A percentile compares a stretch with the other conserved stretches of the same genome.
Conservation (phyloP, 192 early-diverging fungal species). For the Rhizophagus clarus region DNA sequence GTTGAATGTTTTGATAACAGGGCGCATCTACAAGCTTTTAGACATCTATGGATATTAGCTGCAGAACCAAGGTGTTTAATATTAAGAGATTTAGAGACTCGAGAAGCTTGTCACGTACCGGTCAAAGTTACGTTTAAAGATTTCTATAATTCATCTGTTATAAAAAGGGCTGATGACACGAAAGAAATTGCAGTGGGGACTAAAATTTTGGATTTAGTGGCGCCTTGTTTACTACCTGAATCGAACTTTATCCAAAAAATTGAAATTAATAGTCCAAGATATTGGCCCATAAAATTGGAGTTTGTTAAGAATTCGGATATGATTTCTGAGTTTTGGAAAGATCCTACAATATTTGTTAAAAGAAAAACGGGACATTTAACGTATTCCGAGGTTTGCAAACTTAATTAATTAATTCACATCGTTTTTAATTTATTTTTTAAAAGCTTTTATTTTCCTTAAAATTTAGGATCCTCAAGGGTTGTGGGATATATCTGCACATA, state of each 20-base stretch:
- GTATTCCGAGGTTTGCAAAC: conserved; percentile 38
- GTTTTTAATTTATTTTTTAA: neutral
- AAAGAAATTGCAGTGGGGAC: neutral
- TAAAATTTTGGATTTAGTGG: conserved; percentile 40
- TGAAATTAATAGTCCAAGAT: conserved; percentile 56
- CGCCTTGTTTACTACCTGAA: conserved; percentile 65
- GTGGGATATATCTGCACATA: conserved; percentile 17
- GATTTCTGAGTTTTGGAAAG: conserved; percentile 36
- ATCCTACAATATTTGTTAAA: conserved; percentile 47
- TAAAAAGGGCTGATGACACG: conserved; percentile 5
- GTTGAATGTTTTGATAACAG: conserved; percentile 57
- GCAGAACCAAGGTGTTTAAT: conserved; percentile 70
- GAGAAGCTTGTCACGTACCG: conserved; percentile 56
- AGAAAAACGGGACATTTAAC: conserved; percentile 50
- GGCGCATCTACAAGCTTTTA: conserved; percentile 71
- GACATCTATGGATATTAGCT: conserved; percentile 83
- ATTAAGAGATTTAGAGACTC: conserved; percentile 63
- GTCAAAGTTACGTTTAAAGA: conserved; percentile 49
- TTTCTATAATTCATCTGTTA: conserved; percentile 19
- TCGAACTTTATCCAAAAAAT: conserved; percentile 52
- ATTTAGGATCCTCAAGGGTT: conserved; percentile 31
- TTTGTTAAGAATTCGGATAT: conserved; percentile 38
- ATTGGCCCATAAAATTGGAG: conserved; percentile 54
- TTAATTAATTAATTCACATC: neutral
- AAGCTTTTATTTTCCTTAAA: neutral